Conservation (phyloP, 2,329 filamentous ascomycete species). For the Stagonosporopsis cucurbitacearum region DNA sequence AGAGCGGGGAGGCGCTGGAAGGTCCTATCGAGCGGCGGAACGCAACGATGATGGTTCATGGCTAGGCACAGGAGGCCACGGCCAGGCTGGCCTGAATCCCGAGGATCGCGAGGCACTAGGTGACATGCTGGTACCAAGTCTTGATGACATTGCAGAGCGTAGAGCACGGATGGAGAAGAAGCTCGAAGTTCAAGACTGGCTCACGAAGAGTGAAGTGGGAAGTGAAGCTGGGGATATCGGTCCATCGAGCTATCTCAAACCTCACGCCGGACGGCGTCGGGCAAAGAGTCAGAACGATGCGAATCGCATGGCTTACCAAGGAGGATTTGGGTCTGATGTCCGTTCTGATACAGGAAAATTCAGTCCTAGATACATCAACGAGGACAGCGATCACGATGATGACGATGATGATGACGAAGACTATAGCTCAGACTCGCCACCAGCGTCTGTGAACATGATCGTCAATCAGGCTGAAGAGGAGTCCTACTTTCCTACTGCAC, state of each 20-base stretch:
- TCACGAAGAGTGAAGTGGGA: constrained; percentile 54
- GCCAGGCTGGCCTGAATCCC: constrained; percentile 57
- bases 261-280: constrained; percentile 48
- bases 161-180: constrained; percentile 59
- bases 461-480: constrained; percentile 35
- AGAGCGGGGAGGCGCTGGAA: constrained; percentile 26
- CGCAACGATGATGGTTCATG: constrained; percentile 57
- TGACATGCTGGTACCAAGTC: constrained; percentile 54
- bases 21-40: constrained; percentile 41
- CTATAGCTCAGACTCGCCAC: constrained; percentile 33
- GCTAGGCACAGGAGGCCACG: constrained; percentile 48
- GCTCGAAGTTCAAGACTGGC: constrained; percentile 61
- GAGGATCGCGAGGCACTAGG: constrained; percentile 51
- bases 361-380: constrained; percentile 51
- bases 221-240: constrained; percentile 54
- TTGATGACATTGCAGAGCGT: constrained; percentile 59
- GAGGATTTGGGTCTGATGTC: constrained; percentile 42
- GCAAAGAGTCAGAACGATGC: constrained; percentile 57
- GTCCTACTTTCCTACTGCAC: constrained; percentile 41
- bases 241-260: constrained; percentile 35
- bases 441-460: constrained; percentile 42
- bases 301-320: constrained; percentile 30
- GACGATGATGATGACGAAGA: constrained; percentile 44
- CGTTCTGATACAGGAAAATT: constrained; percentile 38
- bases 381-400: constrained; percentile 47